Base-by-base conservation (phyloP, 352 stramenopile species). In the Pythium periplocum region DNA sequence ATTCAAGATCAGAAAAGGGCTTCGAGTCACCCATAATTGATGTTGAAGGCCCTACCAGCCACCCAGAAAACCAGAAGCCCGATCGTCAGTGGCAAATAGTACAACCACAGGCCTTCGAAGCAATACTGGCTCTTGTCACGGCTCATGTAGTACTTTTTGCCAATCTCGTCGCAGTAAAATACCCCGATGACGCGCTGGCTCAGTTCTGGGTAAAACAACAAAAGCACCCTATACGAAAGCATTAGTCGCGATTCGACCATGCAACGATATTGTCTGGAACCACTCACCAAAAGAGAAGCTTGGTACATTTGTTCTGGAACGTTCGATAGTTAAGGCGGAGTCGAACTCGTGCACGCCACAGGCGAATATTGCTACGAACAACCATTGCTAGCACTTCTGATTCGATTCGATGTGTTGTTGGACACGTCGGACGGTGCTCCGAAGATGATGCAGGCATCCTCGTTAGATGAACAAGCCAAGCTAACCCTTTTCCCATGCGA, bases 111-210 rank as follows among this genome's bases (percentile, higher is more conserved):
- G 30, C 64, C 66, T 31, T 82, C 57, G 47, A 83, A 86, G 51
- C 80, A 90, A 0, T 72, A n/a, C 7, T 67, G 61, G 32, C 74
- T 86, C 34, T 73, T 81, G 56, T 90, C 78, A 4, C 74, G 66
- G 9, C 57, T 83, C 69, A 90, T 74, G 53, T 84, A 88, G 52
- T 69, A 82, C 10, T 73, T 61, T 3, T 55, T 52, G 8, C 78
- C 80, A 11, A 90, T 69, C 53, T 90, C 77, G 35, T 87, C 70
- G 52, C 80, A 90, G 64, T 90, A 88, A 35, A 88, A 90, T n/a
- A 74, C 71, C 1, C 73, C 74, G 33, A 90, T 57, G 45, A 82
- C 73, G 4, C 76, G 78, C 54, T 86, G 73, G 48, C 75, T 85
- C n/a, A 90, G 53, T 48, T 87, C 75, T 1, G 80, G 80, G 45